Percentiles rank a stretch among this genome's conserved stretches.
phyloP scores from a whole-genome alignment of 495 filamentous ascomycete genomes.

The Bathelium albidoporum region DNA sequence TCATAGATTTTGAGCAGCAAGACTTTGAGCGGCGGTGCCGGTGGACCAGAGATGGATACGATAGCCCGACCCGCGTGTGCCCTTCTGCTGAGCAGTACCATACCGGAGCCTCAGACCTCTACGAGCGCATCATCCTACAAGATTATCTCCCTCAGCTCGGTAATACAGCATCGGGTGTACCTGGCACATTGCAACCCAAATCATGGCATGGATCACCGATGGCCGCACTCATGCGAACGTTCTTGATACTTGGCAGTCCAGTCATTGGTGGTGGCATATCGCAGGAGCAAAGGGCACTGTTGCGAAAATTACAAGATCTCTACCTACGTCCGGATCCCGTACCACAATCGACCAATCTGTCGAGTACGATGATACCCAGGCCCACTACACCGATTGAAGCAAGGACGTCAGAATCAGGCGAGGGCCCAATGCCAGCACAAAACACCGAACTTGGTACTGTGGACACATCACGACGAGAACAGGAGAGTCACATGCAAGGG shows the following conservation, averaged over 20 bases:
- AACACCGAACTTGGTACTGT: neutral
- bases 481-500: neutral
- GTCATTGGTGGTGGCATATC: neutral
- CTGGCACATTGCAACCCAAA: slow-evolving; percentile 9
- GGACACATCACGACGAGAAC: neutral
- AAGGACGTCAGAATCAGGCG: slow-evolving; percentile 2
- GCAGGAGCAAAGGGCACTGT: slow-evolving; percentile 1
- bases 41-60: neutral
- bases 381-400: neutral
- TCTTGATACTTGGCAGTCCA: slow-evolving; percentile 8
- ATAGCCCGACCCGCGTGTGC: slow-evolving; percentile 1
- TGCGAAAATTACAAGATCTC: slow-evolving; percentile 7
- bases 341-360: neutral
- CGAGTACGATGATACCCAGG: neutral
- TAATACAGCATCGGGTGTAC: slow-evolving; percentile 1
- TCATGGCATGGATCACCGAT: slow-evolving; percentile 13
- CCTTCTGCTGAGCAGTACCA: slow-evolving; percentile 10
- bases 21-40: slow-evolving; percentile 8
- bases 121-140: slow-evolving; percentile 7
- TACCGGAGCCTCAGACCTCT: slow-evolving; percentile 11
- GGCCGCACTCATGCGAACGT: slow-evolving; percentile 11
- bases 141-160: slow-evolving; percentile 14
- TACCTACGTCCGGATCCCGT: neutral
- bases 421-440: neutral
- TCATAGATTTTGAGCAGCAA: slow-evolving; percentile 15